Base-by-base conservation (phyloP, 2,329 filamentous ascomycete genomes). In the Hymenoscyphus albidus region DNA sequence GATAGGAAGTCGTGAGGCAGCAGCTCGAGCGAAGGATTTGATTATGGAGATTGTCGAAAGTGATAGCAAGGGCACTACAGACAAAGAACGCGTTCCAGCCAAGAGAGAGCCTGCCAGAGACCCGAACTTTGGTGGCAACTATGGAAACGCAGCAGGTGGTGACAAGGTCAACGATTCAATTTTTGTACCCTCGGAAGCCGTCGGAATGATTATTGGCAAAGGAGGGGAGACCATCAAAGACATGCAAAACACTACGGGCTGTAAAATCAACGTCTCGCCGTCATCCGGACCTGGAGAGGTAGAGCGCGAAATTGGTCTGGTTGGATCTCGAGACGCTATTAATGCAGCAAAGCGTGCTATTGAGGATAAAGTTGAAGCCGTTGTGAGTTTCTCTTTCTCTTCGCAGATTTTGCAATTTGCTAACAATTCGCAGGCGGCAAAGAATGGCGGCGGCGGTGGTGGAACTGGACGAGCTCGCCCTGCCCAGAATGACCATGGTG, bases 161-260 rank as follows among this genome's bases (percentile, higher is more conserved):
- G 89, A 91, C 70, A 94, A 93, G 80, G 84, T 90, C 72, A 93
- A 89, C 73, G 92, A 97, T 73, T 88, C 87, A 51, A 92, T 97
- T 68, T 88, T 87, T 70, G 92, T 97, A 10, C 93, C 93, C 13
- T 94, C 92, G 27, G 93, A 97, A 75, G 90, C 93, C 5, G 93
- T 97, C 62, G 93, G 93, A 66, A 97, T 97, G 93, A 96, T 97
- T 69, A 97, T 97, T 67, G 93, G 93, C 69, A 96, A 96, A 81
- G 91, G 92, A 64, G 93, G 93, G 69, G 93, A 97, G 79, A 96
- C 93, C 0, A 97, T 97, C 75, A 92, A 93, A 69, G 92, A 96
- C 71, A 96, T 97, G 89, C 93, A 97, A 77, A 89, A 88, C 74
- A 84, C 81, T 39, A 95, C 92, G 5, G 90, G 91, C 57, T 97